Conservation (phyloP, 768 basidiomycete genomes). For the Auriscalpium vulgare region DNA sequence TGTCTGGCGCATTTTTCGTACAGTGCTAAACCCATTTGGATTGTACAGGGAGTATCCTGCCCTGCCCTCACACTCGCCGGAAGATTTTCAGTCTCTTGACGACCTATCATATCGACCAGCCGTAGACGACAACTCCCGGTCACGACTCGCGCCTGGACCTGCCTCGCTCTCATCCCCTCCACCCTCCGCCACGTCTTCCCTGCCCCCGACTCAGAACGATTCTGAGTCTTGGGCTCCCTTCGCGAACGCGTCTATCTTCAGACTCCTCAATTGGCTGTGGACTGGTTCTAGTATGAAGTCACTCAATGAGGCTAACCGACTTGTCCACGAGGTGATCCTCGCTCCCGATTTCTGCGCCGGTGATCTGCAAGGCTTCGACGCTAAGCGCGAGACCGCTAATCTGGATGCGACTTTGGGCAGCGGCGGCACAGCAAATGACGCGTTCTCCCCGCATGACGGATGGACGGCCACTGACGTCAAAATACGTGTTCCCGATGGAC, state of each 20-base stretch:
- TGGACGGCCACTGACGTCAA: slow-evolving; percentile 13
- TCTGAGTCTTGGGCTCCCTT: background rate
- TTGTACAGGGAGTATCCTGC: background rate
- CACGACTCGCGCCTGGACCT: too few relatives aligned
- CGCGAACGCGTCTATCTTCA: slow-evolving; percentile 13
- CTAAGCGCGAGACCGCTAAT: slow-evolving; percentile 5
- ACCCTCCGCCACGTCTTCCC: background rate
- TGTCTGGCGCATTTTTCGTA: background rate
- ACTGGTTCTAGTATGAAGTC: slow-evolving; percentile 22
- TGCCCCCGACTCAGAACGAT: background rate
- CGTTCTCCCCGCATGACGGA: slow-evolving; percentile 1
- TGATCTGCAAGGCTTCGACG: slow-evolving; percentile 16
- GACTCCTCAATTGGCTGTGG: slow-evolving; percentile 25
- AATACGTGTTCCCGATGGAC: slow-evolving; percentile 18
- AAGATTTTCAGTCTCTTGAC: background rate
- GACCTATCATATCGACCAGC: background rate
- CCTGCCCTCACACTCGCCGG: background rate
- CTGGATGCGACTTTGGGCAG: too few relatives aligned
- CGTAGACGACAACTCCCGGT: too few relatives aligned
- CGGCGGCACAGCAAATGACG: background rate
- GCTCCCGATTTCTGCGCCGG: slow-evolving; percentile 16
- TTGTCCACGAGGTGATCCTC: slow-evolving; percentile 20
- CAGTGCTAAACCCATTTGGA: background rate
- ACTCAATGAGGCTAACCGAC: slow-evolving; percentile 15
- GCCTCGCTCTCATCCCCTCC: too few relatives aligned